Evolutionary conservation across 164 flowering plant genomes (phyloP).

Genomic region (Macadamia integrifolia): DNA sequence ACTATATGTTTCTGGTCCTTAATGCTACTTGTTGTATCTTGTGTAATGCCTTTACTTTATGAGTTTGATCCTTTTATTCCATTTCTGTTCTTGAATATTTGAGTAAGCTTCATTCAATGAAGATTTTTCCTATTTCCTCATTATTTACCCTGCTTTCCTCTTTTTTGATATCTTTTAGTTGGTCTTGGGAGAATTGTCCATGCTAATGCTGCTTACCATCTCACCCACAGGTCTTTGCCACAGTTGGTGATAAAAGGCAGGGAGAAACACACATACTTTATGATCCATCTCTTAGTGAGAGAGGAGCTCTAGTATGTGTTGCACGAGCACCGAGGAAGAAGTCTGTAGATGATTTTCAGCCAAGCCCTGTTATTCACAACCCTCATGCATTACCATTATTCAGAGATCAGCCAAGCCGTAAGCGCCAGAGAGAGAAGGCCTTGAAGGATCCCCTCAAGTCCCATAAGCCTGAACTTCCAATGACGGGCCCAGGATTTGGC

Average conservation of each 20-base stretch:
- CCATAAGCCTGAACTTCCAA: slow-evolving; percentile 90
- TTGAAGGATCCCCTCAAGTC: slow-evolving; percentile 92
- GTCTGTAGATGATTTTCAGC: slow-evolving; percentile 84
- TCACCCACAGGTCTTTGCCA: slow-evolving; percentile 65
- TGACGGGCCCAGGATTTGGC: slow-evolving; percentile 93
- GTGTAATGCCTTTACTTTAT: neutral
- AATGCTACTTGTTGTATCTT: neutral
- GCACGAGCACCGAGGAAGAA: slow-evolving; percentile 95
- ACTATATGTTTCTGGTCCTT: neutral
- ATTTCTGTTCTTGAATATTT: too few species aligned
- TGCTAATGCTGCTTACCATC: slow-evolving; percentile 3
- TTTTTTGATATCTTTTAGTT: neutral
- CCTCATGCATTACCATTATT: slow-evolving; percentile 97
- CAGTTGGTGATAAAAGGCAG: slow-evolving; percentile 76
- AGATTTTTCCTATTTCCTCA: neutral
- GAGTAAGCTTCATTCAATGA: too few species aligned
- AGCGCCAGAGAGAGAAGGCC: slow-evolving; percentile 86
- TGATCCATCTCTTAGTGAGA: slow-evolving; percentile 86
- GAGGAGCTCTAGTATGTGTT: slow-evolving; percentile 97
- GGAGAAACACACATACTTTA: slow-evolving; percentile 94
- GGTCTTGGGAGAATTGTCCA: neutral
- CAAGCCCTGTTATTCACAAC: slow-evolving; percentile 81
- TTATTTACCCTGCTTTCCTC: neutral
- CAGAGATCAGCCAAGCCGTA: slow-evolving; percentile 96
- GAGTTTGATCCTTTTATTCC: neutral